A percentile compares a stretch with the other conserved stretches of the same genome.
phyloP scores from a whole-genome alignment of 2,329 filamentous ascomycete genomes.

The Colletotrichum falcatum region DNA sequence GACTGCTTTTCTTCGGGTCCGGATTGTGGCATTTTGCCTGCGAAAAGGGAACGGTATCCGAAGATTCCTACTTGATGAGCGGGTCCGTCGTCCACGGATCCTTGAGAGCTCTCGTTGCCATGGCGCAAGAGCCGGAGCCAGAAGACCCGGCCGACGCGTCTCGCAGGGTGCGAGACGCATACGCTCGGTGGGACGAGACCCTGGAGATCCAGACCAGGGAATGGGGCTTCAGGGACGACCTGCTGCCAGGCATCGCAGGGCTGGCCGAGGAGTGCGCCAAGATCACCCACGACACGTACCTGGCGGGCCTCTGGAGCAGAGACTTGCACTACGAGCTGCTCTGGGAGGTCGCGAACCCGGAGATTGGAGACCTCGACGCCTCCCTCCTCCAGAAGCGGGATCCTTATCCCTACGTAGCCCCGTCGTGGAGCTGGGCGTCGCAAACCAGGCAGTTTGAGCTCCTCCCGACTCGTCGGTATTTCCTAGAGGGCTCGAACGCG shows the following conservation, averaged over 20 bases:
- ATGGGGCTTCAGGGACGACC: not conserved
- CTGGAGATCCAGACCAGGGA: not conserved
- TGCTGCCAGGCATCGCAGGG: not conserved
- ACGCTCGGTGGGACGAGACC: constrained; percentile 3
- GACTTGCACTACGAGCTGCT: not conserved
- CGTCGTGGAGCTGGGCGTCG: constrained; percentile 24
- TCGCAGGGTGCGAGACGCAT: not conserved
- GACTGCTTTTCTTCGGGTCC: constrained; percentile 6
- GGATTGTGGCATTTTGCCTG: constrained; percentile 4
- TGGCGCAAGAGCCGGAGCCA: not conserved
- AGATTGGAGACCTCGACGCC: not conserved
- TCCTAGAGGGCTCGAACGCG: not conserved
- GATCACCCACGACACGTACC: constrained; percentile 9
- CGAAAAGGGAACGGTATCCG: not conserved
- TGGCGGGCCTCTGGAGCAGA: constrained; percentile 2
- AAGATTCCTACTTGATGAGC: not conserved
- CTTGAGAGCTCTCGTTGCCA: not conserved
- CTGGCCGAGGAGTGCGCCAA: constrained; percentile 3
- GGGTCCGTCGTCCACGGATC: constrained; percentile 5
- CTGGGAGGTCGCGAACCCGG: not conserved
- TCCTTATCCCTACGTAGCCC: not conserved
- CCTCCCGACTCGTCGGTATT: not conserved
- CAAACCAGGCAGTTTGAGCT: not conserved
- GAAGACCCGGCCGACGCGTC: not conserved
- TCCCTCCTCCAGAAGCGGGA: not conserved